These are phyloP conservation scores for Citrus hindsii DNA, from an alignment of 345 rosid species.

Conservation along the genomic window DNA sequence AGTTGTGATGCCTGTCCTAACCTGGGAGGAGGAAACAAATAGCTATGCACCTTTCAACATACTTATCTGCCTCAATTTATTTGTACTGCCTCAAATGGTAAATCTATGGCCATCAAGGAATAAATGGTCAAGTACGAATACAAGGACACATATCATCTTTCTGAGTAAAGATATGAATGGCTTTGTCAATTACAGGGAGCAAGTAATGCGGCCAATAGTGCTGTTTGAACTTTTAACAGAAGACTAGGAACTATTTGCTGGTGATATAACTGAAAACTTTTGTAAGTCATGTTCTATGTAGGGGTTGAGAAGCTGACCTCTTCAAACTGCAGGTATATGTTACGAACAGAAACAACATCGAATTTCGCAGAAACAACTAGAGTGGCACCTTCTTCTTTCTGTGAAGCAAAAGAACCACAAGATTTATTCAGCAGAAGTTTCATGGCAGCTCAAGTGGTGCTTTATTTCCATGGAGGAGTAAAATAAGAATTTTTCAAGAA, in stretches of 20 bases:
- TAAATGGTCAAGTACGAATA: background rate
- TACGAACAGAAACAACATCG: constrained; percentile 61
- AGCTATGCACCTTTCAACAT: too few species aligned
- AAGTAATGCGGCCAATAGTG: background rate
- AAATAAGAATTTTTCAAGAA: background rate
- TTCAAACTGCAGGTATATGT: constrained; percentile 83
- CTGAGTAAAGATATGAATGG: background rate
- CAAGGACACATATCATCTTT: background rate
- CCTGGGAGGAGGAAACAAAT: too few species aligned
- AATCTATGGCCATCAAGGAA: background rate
- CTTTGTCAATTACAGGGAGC: background rate
- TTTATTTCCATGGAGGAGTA: background rate
- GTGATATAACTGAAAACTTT: background rate
- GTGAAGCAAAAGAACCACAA: constrained; percentile 21
- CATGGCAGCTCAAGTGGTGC: background rate
- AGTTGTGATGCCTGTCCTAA: too few species aligned
- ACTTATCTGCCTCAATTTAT: too few species aligned
- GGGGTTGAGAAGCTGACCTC: constrained; percentile 60
- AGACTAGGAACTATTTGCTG: constrained; percentile 6
- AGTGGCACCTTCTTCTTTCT: constrained; percentile 91
- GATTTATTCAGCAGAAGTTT: background rate
- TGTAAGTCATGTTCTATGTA: constrained; percentile 6
- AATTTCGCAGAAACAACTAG: constrained; percentile 88
- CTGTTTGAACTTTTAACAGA: background rate
- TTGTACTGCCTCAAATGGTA: background rate